Evolutionary conservation across 169 alveolate species (phyloP).

Genomic region (Eimeria maxima): DNA sequence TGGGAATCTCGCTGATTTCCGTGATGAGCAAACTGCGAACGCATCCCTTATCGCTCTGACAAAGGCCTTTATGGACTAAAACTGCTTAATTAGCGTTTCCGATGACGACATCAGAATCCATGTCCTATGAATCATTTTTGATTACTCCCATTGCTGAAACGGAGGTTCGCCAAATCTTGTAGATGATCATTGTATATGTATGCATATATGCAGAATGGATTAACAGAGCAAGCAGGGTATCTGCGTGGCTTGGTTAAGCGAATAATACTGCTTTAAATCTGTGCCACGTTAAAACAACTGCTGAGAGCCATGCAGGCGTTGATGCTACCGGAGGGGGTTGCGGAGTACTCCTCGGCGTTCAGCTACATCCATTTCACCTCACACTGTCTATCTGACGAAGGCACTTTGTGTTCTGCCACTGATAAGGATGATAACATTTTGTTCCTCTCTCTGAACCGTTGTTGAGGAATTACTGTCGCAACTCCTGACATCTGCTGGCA

Average conservation of each 20-base stretch:
- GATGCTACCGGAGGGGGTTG: neutral
- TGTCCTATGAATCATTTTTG: conserved; percentile 40
- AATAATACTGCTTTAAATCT: neutral
- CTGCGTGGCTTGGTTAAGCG: conserved; percentile 47
- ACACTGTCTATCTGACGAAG: neutral
- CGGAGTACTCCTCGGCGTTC: neutral
- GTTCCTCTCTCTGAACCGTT: conserved; percentile 64
- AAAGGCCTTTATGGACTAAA: neutral
- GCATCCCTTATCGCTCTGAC: conserved; percentile 76
- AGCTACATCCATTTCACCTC: conserved; percentile 15
- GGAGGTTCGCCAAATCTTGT: conserved; percentile 14
- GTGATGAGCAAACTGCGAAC: conserved; percentile 72
- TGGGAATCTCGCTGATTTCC: conserved; percentile 76
- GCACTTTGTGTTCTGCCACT: neutral
- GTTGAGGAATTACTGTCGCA: conserved; percentile 67
- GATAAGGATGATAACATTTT: conserved; percentile 28
- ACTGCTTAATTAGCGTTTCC: neutral
- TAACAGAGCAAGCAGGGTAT: conserved; percentile 27
- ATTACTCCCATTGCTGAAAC: conserved; percentile 44
- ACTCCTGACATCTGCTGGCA: neutral
- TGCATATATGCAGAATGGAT: neutral
- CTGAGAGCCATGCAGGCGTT: conserved; percentile 60
- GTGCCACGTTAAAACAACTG: conserved; percentile 65
- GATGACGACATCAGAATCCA: conserved; percentile 41
- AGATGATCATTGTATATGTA: neutral